Percentiles rank a stretch among this genome's conserved stretches.
Conservation (phyloP, 1,284 basidiomycete genomes). For the Rhodotorula sp. region DNA sequence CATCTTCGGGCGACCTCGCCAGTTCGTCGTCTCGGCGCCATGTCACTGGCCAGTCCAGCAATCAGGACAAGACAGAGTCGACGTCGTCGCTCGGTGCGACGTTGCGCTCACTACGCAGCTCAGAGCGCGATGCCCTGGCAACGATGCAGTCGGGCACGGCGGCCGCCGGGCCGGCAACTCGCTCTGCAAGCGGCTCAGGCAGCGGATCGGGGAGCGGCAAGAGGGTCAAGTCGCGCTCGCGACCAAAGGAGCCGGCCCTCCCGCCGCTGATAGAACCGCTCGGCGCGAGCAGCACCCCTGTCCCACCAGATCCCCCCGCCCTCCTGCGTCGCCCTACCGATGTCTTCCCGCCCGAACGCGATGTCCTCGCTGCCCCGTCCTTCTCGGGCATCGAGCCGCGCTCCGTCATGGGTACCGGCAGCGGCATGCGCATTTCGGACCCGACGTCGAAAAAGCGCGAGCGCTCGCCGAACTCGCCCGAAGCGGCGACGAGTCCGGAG, state of each 20-base stretch:
- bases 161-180: background rate
- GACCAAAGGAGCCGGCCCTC: background rate
- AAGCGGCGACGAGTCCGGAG: slow-evolving; percentile 6
- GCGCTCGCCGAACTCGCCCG: background rate
- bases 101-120: slow-evolving; percentile 25
- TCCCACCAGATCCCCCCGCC: slow-evolving; percentile 21
- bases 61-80: slow-evolving; percentile 13
- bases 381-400: slow-evolving; percentile 31
- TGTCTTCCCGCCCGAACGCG: slow-evolving; percentile 30
- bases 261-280: background rate
- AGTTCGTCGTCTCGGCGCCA: slow-evolving; percentile 8
- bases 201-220: slow-evolving; percentile 6
- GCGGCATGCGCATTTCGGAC: slow-evolving; percentile 32
- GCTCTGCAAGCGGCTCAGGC: slow-evolving; percentile 1
- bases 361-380: slow-evolving; percentile 32
- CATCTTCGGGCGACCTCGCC: slow-evolving; percentile 3
- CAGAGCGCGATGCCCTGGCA: slow-evolving; percentile 24
- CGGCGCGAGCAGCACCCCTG: background rate
- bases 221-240: background rate
- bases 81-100: slow-evolving; percentile 31
- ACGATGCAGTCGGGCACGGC: background rate
- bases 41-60: background rate
- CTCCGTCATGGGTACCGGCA: slow-evolving; percentile 31
- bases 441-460: slow-evolving; percentile 16
- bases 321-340: slow-evolving; percentile 25